A percentile compares a stretch with the other conserved stretches of the same genome.
phyloP scores from a whole-genome alignment of 1,284 basidiomycete genomes.

The Leccinum subrobustum region DNA sequence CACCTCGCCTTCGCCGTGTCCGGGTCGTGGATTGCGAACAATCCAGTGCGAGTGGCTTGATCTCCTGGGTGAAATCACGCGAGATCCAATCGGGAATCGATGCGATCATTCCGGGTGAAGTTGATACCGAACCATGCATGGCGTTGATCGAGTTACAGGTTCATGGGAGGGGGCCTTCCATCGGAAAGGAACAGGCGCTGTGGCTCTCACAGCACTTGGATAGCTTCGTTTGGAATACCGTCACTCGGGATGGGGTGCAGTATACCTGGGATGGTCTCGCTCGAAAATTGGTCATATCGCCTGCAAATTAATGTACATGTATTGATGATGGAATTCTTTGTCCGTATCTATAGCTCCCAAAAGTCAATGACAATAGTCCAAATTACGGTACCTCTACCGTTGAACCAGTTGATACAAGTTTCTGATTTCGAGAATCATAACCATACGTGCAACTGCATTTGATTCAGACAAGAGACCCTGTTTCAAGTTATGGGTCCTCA shows the following conservation, averaged over 20 bases:
- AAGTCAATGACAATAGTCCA: neutral
- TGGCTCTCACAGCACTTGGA: conserved; percentile 11
- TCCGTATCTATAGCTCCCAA: neutral
- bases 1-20: conserved; percentile 6
- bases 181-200: conserved; percentile 2
- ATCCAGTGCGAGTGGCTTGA: neutral
- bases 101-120: neutral
- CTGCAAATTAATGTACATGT: neutral
- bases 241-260: neutral
- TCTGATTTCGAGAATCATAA: neutral
- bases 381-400: neutral
- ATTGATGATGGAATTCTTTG: neutral
- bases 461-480: neutral
- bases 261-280: conserved; percentile 6
- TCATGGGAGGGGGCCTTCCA: conserved; percentile 5
- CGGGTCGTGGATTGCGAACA: conserved; percentile 13
- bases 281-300: conserved; percentile 2
- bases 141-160: conserved; percentile 8
- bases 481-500: neutral
- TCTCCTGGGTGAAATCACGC: conserved; percentile 6
- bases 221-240: conserved; percentile 8
- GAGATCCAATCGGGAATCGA: conserved; percentile 8
- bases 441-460: neutral
- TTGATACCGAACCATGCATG: neutral
- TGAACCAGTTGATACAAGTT: neutral